Evolutionary conservation across 441 rosid genomes (phyloP).

Genomic region (Croton laevigatus): DNA sequence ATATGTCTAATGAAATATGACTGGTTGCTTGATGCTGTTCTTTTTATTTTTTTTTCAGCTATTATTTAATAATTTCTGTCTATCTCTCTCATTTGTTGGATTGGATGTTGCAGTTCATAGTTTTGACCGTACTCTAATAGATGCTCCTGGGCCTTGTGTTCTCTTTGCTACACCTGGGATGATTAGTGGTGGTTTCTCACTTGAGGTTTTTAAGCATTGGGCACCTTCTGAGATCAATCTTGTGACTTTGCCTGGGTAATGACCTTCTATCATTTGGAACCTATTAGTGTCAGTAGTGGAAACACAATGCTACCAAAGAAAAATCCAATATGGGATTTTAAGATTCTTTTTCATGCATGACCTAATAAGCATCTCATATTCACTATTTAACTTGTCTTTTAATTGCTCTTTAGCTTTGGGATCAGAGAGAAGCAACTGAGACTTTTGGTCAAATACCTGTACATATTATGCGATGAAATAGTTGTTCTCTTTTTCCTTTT

Average conservation of each 20-base stretch:
- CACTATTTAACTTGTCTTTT: background rate
- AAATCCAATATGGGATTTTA: background rate
- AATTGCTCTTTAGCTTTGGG: background rate
- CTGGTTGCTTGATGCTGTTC: background rate
- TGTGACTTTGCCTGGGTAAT: conserved; percentile 86
- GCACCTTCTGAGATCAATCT: conserved; percentile 86
- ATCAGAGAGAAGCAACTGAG: background rate
- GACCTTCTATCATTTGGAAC: conserved; percentile 4
- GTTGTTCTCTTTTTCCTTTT: background rate
- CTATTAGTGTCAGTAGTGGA: background rate
- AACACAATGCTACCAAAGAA: background rate
- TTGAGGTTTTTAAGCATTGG: conserved; percentile 94
- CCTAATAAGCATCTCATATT: background rate
- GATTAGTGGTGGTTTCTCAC: conserved; percentile 94
- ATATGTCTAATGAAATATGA: background rate
- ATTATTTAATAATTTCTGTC: background rate
- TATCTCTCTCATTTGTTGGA: conserved; percentile 13
- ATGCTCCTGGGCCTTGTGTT: conserved; percentile 94
- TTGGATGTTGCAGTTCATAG: conserved; percentile 54
- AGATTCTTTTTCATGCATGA: conserved; percentile 4
- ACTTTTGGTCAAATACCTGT: background rate
- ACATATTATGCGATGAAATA: background rate
- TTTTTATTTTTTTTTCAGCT: background rate
- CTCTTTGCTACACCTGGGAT: conserved; percentile 99
- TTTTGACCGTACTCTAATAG: conserved; percentile 74